Base-by-base conservation (phyloP, 106 monocot genomes). In the Allium cepa region DNA sequence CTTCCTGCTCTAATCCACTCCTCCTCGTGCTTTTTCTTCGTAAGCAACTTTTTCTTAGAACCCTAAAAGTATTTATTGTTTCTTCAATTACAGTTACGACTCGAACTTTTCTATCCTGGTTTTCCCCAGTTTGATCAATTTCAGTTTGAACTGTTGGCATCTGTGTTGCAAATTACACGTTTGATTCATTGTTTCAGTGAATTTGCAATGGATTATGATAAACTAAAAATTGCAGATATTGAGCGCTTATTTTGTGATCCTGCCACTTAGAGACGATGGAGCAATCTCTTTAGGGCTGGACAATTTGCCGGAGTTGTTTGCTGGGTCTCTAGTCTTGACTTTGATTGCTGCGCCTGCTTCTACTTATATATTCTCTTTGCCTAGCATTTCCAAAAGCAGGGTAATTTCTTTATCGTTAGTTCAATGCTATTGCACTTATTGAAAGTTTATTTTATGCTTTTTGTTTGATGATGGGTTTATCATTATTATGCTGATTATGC, bases 1-100 rank as follows among this genome's bases (percentile, higher is more conserved):
- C 79, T 95, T 72, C 70, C 88, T 4, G 73, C 88, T 15, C 71
- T 91, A 55, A 63, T 91, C 70, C 78, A 77, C 75, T 88, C 91
- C 50, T 76, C 88, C 51, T 58, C 85, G 49, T 88, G 88, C 85
- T 95, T 95, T 87, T 95, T 95, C 91, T 95, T 88, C 79, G 95
- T 95, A 71, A 79, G 75, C 55, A 36, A 36, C 17, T 18, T 26
- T 62, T 68, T 27, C 28, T 13, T 53, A 17, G 22, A 59, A 59
- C 59, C 59, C 59, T 59, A 59, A 59, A 17, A 15, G 1, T 13
- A 12, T 55, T 55, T 11, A 55, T 55, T 15, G 53, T 12, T 55
- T 36, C 36, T 36, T 36, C 5, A 36, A 36, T 3, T 36, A 36
- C 36, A 36, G 3, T 36, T 36, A 4, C 0, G 5, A 36, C 36